Percentiles rank a stretch among this genome's conserved stretches.
These are phyloP conservation scores for Coprinellus micaceus DNA, from an alignment of 768 basidiomycete genomes.

Conservation along the genomic window DNA sequence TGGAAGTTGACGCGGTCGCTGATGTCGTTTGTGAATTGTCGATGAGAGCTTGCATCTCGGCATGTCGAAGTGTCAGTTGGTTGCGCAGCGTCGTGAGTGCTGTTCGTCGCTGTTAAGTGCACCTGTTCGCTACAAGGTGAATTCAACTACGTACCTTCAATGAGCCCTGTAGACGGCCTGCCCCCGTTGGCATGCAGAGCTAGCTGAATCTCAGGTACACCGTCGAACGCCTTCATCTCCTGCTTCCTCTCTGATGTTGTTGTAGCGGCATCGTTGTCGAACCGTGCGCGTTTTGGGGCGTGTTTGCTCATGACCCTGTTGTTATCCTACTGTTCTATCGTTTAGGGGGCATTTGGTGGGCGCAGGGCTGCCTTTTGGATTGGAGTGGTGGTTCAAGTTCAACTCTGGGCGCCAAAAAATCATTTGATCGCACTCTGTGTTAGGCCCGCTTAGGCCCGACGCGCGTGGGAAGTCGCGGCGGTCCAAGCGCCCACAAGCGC, in stretches of 20 bases:
- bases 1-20: background rate
- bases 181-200: conserved; percentile 4
- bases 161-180: background rate
- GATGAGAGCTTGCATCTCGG: conserved; percentile 5
- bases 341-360: too few species aligned
- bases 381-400: too few species aligned
- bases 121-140: too few species aligned
- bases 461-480: too few species aligned
- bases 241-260: background rate
- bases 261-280: background rate
- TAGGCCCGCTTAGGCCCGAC: too few species aligned
- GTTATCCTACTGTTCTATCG: too few species aligned
- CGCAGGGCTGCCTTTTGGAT: too few species aligned
- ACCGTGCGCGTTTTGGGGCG: background rate
- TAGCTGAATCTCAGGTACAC: conserved; percentile 1
- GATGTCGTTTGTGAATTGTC: conserved; percentile 5
- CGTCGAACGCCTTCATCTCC: background rate
- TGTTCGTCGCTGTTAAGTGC: too few species aligned
- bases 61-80: conserved; percentile 5
- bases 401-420: too few species aligned
- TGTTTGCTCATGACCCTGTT: too few species aligned
- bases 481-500: too few species aligned
- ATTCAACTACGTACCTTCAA: background rate
- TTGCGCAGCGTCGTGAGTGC: conserved; percentile 6
- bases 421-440: too few species aligned